phyloP scores from a whole-genome alignment of 495 filamentous ascomycete species.

The Trypethelium eluteriae region DNA sequence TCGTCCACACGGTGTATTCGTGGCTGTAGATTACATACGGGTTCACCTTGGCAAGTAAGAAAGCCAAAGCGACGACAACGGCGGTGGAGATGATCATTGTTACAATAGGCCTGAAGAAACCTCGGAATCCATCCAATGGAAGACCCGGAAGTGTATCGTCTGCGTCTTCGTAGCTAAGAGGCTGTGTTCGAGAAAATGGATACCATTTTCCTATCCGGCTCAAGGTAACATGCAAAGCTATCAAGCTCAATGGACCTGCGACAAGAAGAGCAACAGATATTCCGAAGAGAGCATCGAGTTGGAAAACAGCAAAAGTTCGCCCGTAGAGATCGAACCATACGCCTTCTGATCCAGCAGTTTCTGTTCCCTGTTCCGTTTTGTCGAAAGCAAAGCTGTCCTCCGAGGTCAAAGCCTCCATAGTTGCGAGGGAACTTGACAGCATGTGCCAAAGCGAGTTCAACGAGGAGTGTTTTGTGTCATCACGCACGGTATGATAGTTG shows the following conservation, averaged over 20 bases:
- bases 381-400: constrained; percentile 66
- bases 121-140: constrained; percentile 62
- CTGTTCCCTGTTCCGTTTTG: constrained; percentile 47
- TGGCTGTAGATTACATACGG: constrained; percentile 82
- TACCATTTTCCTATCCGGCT: constrained; percentile 68
- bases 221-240: constrained; percentile 59
- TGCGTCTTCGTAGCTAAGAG: constrained; percentile 50
- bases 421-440: constrained; percentile 71
- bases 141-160: constrained; percentile 48
- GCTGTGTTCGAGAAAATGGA: constrained; percentile 59
- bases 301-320: constrained; percentile 67
- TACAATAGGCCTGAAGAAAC: constrained; percentile 77
- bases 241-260: constrained; percentile 62
- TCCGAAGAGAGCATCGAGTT: constrained; percentile 74
- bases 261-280: constrained; percentile 76
- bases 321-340: constrained; percentile 97
- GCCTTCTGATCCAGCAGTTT: constrained; percentile 55
- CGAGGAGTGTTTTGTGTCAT: constrained; percentile 64
- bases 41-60: constrained; percentile 72
- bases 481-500: constrained; percentile 85
- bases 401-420: constrained; percentile 59
- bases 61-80: constrained; percentile 63
- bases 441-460: constrained; percentile 82
- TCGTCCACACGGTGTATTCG: constrained; percentile 64
- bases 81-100: constrained; percentile 62